These are phyloP conservation scores for Yarrowia sp. DNA, from an alignment of 805 yeast species.

Conservation along the genomic window DNA sequence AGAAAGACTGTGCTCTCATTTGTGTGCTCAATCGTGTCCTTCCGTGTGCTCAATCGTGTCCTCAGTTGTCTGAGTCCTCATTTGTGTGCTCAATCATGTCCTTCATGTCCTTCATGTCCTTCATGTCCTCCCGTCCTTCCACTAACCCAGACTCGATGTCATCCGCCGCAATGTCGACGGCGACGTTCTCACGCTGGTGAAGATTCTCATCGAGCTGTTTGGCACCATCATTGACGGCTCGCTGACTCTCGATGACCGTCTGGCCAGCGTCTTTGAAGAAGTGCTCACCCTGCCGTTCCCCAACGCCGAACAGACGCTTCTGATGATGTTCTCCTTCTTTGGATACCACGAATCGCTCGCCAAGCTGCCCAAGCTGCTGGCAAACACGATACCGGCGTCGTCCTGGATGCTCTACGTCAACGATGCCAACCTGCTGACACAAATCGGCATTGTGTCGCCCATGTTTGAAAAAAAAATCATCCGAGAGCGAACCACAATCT, in stretches of 20 bases:
- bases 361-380: conserved; percentile 41
- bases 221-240: conserved; percentile 2
- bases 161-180: conserved; percentile 20
- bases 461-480: conserved; percentile 52
- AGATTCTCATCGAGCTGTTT: conserved; percentile 14
- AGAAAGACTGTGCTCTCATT: too few species aligned
- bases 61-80: too few species aligned
- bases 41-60: too few species aligned
- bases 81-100: too few species aligned
- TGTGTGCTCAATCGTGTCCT: too few species aligned
- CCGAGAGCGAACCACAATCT: conserved; percentile 57
- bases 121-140: too few species aligned
- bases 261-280: conserved; percentile 20
- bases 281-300: conserved; percentile 18
- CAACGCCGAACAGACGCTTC: conserved; percentile 32
- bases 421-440: conserved; percentile 44
- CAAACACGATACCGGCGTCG: conserved; percentile 42
- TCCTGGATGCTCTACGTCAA: conserved; percentile 43
- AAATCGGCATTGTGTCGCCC: conserved; percentile 47
- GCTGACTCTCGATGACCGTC: conserved; percentile 3
- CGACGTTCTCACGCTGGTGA: neutral
- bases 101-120: too few species aligned
- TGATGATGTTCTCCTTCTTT: conserved; percentile 16
- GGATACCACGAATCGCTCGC: conserved; percentile 33
- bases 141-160: conserved; percentile 31